Base-by-base conservation (phyloP, 257 asterid genomes). In the Solanum virginianum region DNA sequence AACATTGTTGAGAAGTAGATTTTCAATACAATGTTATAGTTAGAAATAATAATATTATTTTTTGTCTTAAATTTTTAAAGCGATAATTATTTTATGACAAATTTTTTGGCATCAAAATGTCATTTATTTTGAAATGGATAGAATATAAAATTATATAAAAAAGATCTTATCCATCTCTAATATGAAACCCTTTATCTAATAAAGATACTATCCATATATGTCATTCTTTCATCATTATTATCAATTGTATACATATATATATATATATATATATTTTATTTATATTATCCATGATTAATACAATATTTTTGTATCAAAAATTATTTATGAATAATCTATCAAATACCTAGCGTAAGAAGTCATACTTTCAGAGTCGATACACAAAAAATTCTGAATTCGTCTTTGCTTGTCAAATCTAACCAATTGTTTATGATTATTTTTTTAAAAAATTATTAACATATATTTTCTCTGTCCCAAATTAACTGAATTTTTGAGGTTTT, bases 111-210 rank as follows among this genome's bases (percentile, higher is more conserved):
- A 7, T 7, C 22, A 10, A n/a, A n/a, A 10, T 5, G 1, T n/a
- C 8, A 60, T 0, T 0, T n/a, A n/a, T 60, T 60, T 60, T 10
- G 22, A 10, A 0, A 60, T 1, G 16, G 4, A 4, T 4, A 0
- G 3, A 60, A 13, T 63, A 63, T 1, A 10, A 0, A n/a, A 4
- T 17, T 43, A 45, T 45, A n/a, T 12, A n/a, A 74, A 74, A 72
- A 5, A 57, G 4, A 72, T 72, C 20, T 43, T 72, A n/a, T 45
- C 57, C 20, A 43, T 43, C 55, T 45, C 16, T 74, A 7, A n/a
- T 22, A 45, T 72, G 39, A 72, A 29, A 43, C 13, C 57, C 4
- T 4, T 14, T 45, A 13, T 7, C 39, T 75, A 47, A 47, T 74
- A 22, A 14, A 14, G 15, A 47, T 47, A 15, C 45, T 14, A 75